Conservation (phyloP, 169 alveolate genomes). For the Plasmodium vinckei region DNA sequence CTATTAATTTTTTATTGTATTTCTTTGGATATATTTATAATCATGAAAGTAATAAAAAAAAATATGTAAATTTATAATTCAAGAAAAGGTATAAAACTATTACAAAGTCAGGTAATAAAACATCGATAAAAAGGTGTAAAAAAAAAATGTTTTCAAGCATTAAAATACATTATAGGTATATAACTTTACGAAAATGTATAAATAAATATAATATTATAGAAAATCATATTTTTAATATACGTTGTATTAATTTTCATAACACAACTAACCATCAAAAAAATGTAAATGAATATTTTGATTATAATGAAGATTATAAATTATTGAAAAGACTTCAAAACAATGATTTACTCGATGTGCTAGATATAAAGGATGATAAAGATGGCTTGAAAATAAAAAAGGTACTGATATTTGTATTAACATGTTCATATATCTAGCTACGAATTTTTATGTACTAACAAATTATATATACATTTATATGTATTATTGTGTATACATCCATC, state of each 20-base stretch:
- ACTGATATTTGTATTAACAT: neutral
- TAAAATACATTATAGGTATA: constrained; percentile 7
- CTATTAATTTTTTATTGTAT: neutral
- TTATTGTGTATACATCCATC: neutral
- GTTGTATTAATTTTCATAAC: neutral
- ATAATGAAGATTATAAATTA: constrained; percentile 41
- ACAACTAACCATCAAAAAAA: constrained; percentile 1
- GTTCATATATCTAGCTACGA: neutral
- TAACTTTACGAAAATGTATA: constrained; percentile 9
- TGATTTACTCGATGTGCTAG: constrained; percentile 6
- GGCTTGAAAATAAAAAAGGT: constrained; percentile 46
- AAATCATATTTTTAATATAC: neutral
- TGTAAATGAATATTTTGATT: constrained; percentile 19
- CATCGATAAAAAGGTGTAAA: neutral
- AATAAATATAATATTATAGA: neutral
- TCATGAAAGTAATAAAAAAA: constrained; percentile 1
- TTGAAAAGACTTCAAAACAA: constrained; percentile 17
- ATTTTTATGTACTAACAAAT: neutral
- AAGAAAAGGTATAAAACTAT: neutral
- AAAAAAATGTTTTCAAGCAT: constrained; percentile 23
- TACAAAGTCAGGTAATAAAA: neutral
- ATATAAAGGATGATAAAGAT: constrained; percentile 12
- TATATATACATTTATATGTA: no score
- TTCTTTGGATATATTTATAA: constrained; percentile 1
- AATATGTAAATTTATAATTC: neutral